Percentiles rank a stretch among this genome's conserved stretches.
phyloP scores from a whole-genome alignment of 495 filamentous ascomycete genomes.

The Massariosphaeria phaeospora region DNA sequence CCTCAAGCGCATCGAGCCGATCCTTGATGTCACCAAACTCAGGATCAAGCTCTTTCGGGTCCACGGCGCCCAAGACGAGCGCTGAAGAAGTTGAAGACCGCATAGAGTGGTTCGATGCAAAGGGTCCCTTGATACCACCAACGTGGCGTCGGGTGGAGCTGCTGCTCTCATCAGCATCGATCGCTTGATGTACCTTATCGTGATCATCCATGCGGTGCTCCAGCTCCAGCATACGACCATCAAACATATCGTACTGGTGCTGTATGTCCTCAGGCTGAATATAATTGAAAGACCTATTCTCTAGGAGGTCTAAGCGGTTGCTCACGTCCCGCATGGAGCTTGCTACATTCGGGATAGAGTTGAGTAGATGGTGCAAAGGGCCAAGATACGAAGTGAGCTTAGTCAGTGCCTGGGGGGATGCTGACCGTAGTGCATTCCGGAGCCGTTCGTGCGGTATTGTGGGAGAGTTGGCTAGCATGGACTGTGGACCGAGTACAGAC shows the following conservation, averaged over 20 bases:
- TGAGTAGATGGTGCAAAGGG: slow-evolving; percentile 34
- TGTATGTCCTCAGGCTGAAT: slow-evolving; percentile 54
- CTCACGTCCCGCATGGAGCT: slow-evolving; percentile 47
- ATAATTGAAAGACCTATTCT: slow-evolving; percentile 56
- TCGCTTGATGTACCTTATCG: slow-evolving; percentile 46
- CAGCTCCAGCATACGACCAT: slow-evolving; percentile 55
- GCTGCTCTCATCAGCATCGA: slow-evolving; percentile 42
- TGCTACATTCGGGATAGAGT: slow-evolving; percentile 30
- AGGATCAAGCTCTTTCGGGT: slow-evolving; percentile 35
- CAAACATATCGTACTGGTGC: slow-evolving; percentile 54
- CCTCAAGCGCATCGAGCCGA: slow-evolving; percentile 53
- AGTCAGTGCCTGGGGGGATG: slow-evolving; percentile 25
- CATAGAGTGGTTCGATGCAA: slow-evolving; percentile 35
- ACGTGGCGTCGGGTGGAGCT: slow-evolving; percentile 1
- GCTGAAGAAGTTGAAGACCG: slow-evolving; percentile 37
- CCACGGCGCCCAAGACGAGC: slow-evolving; percentile 36
- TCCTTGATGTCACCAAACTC: slow-evolving; percentile 51
- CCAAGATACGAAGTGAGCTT: slow-evolving; percentile 28
- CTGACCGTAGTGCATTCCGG: slow-evolving; percentile 15
- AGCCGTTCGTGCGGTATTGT: slow-evolving; percentile 17
- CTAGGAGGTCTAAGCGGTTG: slow-evolving; percentile 55
- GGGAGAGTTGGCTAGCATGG: slow-evolving; percentile 10
- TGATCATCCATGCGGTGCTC: slow-evolving; percentile 58
- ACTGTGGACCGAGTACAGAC: neutral
- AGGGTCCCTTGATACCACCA: slow-evolving; percentile 28